Conservation (phyloP, 108 stramenopile genomes). For the Cyclostephanos invisitatus region DNA sequence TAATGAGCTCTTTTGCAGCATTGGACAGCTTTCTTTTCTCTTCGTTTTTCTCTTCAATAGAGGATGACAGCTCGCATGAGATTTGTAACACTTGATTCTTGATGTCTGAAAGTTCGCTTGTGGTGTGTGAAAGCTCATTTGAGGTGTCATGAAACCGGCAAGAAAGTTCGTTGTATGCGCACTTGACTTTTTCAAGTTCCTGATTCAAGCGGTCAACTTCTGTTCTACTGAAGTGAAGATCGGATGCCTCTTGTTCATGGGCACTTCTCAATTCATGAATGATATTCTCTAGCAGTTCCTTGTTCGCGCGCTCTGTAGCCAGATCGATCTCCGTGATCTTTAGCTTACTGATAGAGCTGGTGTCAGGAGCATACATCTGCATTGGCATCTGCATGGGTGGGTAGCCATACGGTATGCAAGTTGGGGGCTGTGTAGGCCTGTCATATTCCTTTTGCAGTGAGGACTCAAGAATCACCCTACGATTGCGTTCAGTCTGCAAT, state of each 20-base stretch:
- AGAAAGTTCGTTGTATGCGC: background rate
- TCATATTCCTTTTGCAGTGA: conserved; percentile 41
- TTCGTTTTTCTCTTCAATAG: conserved; percentile 12
- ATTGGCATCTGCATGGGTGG: conserved; percentile 34
- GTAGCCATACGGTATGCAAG: conserved; percentile 12
- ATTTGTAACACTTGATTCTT: conserved; percentile 7
- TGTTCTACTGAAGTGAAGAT: conserved; percentile 8
- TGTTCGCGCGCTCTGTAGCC: conserved; percentile 38
- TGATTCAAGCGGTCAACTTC: conserved; percentile 23
- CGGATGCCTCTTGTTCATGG: conserved; percentile 26
- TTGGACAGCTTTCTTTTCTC: conserved; percentile 8
- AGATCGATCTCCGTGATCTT: conserved; percentile 47
- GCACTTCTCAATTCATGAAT: conserved; percentile 25
- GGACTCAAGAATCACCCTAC: conserved; percentile 36
- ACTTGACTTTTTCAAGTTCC: conserved; percentile 1
- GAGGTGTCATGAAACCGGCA: conserved; percentile 20
- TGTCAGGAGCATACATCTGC: conserved; percentile 14
- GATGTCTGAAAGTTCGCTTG: conserved; percentile 16
- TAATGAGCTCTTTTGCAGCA: conserved; percentile 7
- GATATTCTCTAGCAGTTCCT: conserved; percentile 34
- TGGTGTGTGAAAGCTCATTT: conserved; percentile 21
- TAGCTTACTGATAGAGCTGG: conserved; percentile 10
- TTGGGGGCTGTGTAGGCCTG: background rate
- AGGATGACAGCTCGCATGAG: conserved; percentile 20
- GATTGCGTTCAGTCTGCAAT: conserved; percentile 31